These are phyloP conservation scores for Rhodotorula sp. DNA, from an alignment of 1,284 basidiomycete species.

Conservation along the genomic window DNA sequence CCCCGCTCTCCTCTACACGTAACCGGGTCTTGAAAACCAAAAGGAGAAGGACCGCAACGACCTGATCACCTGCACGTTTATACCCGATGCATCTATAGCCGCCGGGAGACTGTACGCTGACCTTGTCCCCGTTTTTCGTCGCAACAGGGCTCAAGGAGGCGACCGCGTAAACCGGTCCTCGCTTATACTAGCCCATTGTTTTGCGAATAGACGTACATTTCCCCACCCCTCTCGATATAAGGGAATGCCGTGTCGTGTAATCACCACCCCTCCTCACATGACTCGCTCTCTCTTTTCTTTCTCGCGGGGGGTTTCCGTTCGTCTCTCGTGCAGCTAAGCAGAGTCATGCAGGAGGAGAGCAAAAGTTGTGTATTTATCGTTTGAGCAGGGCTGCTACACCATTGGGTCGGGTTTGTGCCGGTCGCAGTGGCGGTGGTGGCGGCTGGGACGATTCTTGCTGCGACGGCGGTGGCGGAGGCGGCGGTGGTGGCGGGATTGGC, in stretches of 20 bases:
- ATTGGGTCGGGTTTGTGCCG: neutral
- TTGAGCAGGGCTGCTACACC: neutral
- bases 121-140: neutral
- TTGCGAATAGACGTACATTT: neutral
- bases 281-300: neutral
- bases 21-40: no score
- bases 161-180: constrained; percentile 1
- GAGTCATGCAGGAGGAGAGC: no score
- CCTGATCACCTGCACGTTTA: constrained; percentile 52
- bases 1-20: no score
- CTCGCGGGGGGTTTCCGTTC: no score
- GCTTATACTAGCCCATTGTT: neutral
- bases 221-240: constrained; percentile 62
- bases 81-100: neutral
- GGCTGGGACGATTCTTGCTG: no score
- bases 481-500: no score
- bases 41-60: constrained; percentile 71
- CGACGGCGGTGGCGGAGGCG: no score
- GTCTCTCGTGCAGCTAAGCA: no score
- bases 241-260: constrained; percentile 57
- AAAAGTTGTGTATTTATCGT: neutral
- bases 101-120: no score
- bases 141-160: constrained; percentile 9
- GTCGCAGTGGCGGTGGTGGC: no score
- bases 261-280: neutral